Base-by-base conservation (phyloP, 192 early-diverging fungal genomes). In the Funneliformis geosporum region DNA sequence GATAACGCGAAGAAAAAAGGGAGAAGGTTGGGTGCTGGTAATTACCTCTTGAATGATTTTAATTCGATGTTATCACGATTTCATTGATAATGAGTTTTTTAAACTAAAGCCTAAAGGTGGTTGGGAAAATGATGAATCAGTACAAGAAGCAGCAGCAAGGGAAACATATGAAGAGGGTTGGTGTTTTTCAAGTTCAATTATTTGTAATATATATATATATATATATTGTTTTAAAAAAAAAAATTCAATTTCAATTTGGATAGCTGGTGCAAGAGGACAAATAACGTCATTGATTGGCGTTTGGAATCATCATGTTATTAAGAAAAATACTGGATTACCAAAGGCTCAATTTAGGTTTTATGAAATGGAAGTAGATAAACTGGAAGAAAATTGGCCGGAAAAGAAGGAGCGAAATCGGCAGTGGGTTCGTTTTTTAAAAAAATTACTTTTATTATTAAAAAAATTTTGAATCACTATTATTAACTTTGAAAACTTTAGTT, bases 81-180 rank as follows among this genome's bases (percentile, higher is more conserved):
- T 80, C 33, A 69, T 40, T 40, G 55, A 18, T 76, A 59, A 18
- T 39, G 23, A 11, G 38, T 40, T n/a, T 18, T 46, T 10, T 43
- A 23, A 47, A 39, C 44, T 60, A 43, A 71, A 86, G 86, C 89
- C 90, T 16, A 89, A 91, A 75, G 90, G 90, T 38, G 90, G 90
- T 25, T 91, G 90, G 90, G 90, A 91, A 73, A 85, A 85, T 69
- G 86, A 90, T 61, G 90, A 91, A 78, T 86, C 88, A 18, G 80
- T 86, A 46, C 82, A 85, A 79, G 82, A 87, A 60, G 88, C 89
- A 28, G 90, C 90, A 55, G 73, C 78, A 16, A 80, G 90, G 71
- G 90, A 91, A 76, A 91, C 90, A 5, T 91, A 87, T 84, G 90
- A 91, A 82, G 90, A 91, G 85, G 88, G 86, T 87, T 21, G 14